Conservation (phyloP, 768 basidiomycete genomes). For the Pleurotus sapidus region DNA sequence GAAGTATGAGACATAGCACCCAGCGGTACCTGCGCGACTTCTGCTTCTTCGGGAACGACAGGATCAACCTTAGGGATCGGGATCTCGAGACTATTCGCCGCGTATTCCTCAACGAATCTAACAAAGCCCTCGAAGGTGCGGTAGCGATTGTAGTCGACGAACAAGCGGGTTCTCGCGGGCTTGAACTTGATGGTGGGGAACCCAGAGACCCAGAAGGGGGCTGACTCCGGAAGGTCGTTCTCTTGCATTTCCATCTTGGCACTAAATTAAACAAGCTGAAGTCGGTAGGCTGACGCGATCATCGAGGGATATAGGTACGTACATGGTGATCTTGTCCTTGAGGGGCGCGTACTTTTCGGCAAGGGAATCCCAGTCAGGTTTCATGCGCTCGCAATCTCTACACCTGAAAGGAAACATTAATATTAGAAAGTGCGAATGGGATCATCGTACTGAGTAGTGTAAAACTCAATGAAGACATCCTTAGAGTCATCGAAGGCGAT, state of each 20-base stretch:
- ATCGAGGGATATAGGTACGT: conserved; percentile 16
- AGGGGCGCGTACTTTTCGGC: conserved; percentile 78
- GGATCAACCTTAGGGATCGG: conserved; percentile 10
- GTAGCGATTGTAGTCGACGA: conserved; percentile 92
- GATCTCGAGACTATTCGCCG: no score
- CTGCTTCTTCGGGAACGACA: no score
- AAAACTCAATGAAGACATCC: conserved; percentile 97
- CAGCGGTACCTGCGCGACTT: no score
- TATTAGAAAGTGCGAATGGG: not conserved
- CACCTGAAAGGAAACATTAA: conserved; percentile 46
- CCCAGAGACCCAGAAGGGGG: conserved; percentile 81
- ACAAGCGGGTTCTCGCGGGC: conserved; percentile 79
- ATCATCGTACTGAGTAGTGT: conserved; percentile 81
- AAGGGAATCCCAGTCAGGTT: conserved; percentile 90
- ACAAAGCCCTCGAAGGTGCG: conserved; percentile 66
- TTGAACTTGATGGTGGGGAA: conserved; percentile 99
- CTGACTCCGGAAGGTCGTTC: conserved; percentile 92
- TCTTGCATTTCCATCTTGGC: conserved; percentile 97
- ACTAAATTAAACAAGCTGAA: conserved; percentile 31
- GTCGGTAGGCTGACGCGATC: not conserved
- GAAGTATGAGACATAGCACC: no score
- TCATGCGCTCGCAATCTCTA: conserved; percentile 95
- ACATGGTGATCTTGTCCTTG: conserved; percentile 81
- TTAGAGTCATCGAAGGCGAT: conserved; percentile 83
- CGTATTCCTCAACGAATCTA: no score